phyloP scores from a whole-genome alignment of 352 stramenopile genomes.

The Blastocystis sp. region DNA sequence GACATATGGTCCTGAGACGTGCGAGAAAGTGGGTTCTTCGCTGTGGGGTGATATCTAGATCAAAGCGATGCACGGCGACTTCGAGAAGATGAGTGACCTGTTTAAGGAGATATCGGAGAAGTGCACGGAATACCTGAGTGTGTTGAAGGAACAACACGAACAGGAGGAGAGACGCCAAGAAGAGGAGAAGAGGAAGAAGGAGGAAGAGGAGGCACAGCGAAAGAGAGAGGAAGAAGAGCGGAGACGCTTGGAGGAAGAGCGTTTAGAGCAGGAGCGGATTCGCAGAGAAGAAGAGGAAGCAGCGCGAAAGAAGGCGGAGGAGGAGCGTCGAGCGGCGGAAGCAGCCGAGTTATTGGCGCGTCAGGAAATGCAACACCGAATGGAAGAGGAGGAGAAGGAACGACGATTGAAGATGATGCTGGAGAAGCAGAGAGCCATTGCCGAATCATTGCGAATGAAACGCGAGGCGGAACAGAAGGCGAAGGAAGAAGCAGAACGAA shows the following conservation, averaged over 20 bases:
- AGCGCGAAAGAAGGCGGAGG: not conserved
- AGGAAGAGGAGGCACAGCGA: conserved; percentile 10
- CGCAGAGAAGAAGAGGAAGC: conserved; percentile 34
- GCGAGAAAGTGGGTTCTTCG: not conserved
- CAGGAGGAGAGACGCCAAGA: not conserved
- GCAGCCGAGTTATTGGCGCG: conserved; percentile 2
- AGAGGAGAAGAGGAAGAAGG: not conserved
- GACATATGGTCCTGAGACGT: conserved; percentile 56
- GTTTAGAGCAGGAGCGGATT: not conserved
- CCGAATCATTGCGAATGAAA: conserved; percentile 20
- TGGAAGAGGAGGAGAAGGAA: conserved; percentile 53
- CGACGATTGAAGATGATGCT: not conserved
- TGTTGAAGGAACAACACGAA: not conserved
- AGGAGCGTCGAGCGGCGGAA: conserved; percentile 14
- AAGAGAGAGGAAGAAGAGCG: conserved; percentile 46
- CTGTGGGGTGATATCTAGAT: conserved; percentile 16
- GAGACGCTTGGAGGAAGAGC: conserved; percentile 14
- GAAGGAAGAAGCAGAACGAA: conserved; percentile 16
- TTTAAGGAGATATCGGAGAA: not conserved
- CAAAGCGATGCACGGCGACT: conserved; percentile 18
- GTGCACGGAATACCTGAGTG: conserved; percentile 5
- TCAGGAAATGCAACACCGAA: not conserved
- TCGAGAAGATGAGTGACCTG: not conserved
- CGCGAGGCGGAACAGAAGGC: conserved; percentile 5
- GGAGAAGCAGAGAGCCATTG: conserved; percentile 11